Conservation (phyloP, 2,329 filamentous ascomycete genomes). For the Ophiostoma ulmi region DNA sequence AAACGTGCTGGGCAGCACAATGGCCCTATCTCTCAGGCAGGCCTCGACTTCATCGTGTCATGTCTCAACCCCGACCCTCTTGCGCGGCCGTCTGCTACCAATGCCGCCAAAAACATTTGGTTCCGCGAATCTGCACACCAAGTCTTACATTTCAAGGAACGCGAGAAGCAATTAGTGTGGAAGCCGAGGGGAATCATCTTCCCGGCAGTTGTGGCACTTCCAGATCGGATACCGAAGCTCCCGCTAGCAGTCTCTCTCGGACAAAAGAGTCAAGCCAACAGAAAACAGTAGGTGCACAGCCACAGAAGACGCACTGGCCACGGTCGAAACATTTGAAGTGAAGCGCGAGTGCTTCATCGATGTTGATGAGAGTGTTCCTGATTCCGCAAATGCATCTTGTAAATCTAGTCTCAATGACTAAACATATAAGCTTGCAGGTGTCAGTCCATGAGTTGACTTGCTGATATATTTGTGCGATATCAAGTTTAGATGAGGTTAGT, state of each 20-base stretch:
- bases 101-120: constrained; percentile 24
- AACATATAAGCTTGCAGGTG: not conserved
- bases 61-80: constrained; percentile 24
- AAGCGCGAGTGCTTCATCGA: not conserved
- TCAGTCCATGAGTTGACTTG: not conserved
- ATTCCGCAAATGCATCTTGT: not conserved
- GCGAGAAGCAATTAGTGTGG: constrained; percentile 22
- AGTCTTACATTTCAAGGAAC: constrained; percentile 19
- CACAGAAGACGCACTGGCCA: not conserved
- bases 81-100: constrained; percentile 21
- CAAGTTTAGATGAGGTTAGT: no score
- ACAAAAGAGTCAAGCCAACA: not conserved
- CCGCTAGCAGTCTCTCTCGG: not conserved
- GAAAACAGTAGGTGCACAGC: not conserved
- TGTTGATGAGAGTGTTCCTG: not conserved
- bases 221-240: not conserved
- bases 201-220: constrained; percentile 24
- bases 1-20: not conserved
- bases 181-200: constrained; percentile 25
- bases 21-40: constrained; percentile 21
- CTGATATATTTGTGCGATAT: no score
- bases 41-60: constrained; percentile 24
- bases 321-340: not conserved
- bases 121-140: constrained; percentile 19
- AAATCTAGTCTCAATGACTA: not conserved